Conservation (phyloP, 2,329 filamentous ascomycete genomes). For the Colletotrichum theobromicola region DNA sequence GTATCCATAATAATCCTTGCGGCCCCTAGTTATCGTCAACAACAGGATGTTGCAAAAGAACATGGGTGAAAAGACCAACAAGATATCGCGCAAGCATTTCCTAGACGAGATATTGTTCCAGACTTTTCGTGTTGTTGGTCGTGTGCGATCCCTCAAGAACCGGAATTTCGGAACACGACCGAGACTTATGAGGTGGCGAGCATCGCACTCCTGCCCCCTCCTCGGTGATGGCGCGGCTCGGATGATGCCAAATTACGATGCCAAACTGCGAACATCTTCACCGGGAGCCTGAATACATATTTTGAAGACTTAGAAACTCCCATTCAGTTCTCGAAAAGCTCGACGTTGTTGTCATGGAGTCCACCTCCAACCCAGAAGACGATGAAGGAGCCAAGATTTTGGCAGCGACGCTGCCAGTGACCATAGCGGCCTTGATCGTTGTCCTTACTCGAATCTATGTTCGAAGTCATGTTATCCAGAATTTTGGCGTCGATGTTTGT, state of each 20-base stretch:
- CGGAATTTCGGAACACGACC: no score
- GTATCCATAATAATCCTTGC: neutral
- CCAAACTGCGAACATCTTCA: neutral
- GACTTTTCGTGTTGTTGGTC: no score
- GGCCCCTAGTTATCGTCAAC: no score
- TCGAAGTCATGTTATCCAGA: slow-evolving; percentile 48
- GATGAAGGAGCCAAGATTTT: slow-evolving; percentile 42
- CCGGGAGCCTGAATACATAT: slow-evolving; percentile 23
- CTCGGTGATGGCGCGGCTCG: no score
- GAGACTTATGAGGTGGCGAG: no score
- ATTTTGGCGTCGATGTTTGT: slow-evolving; percentile 51
- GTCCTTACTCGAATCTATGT: slow-evolving; percentile 51
- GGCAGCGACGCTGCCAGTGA: slow-evolving; percentile 42
- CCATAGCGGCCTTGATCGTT: slow-evolving; percentile 38
- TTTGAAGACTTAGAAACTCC: neutral
- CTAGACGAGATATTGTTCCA: no score
- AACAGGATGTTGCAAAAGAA: neutral
- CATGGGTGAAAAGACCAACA: neutral
- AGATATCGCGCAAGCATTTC: no score
- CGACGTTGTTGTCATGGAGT: neutral
- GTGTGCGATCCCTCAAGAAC: no score
- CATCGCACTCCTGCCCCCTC: no score
- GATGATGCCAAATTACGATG: neutral
- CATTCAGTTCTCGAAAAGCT: neutral
- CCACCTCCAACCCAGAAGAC: slow-evolving; percentile 35